Base-by-base conservation (phyloP, 140 eudicot species). In the Senecio squalidus region DNA sequence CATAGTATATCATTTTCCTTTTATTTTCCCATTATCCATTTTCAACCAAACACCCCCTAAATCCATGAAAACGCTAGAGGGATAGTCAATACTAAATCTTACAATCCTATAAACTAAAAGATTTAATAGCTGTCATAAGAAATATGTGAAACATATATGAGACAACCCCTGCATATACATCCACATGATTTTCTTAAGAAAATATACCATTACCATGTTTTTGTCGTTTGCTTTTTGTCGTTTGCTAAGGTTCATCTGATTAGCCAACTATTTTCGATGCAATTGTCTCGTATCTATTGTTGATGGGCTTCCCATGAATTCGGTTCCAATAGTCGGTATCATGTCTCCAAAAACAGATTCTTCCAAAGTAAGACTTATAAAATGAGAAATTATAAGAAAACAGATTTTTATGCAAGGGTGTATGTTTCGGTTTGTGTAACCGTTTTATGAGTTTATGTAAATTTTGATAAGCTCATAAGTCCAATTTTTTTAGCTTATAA, bases 91-190 rank as follows among this genome's bases (percentile, higher is more conserved):
- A 56, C 49, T 48, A 24, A 49, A 63, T 63, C 27, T 21, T 25
- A 63, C 3, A 67, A 44, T 8, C 58, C 30, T 30, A 67, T 67
- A 67, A 67, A 67, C 39, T 28, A 67, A 28, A 44, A 55, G 56
- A 67, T 67, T 65, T 56, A 57, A 56, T 43, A 55, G 65, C 73
- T 67, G 65, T 55, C 36, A 49, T n/a, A 31, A 14, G 16, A 18
- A 58, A 41, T 38, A 17, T 4, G 34, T 6, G 47, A 47, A 62
- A 62, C 68, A 48, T 63, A 49, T 1, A 48, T 15, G 69, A 34
- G 76, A 71, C 66, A 63, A 55, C 53, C 66, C 71, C 62, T 54
- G 66, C 76, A 71, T 55, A 71, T 53, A 65, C 60, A 63, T 15
- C 16, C 53, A 65, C 22, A 30, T 41, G 14, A 20, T 51, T 18